Evolutionary conservation across 2,329 filamentous ascomycete species (phyloP).

Genomic region (Basipetospora chlamydospora): DNA sequence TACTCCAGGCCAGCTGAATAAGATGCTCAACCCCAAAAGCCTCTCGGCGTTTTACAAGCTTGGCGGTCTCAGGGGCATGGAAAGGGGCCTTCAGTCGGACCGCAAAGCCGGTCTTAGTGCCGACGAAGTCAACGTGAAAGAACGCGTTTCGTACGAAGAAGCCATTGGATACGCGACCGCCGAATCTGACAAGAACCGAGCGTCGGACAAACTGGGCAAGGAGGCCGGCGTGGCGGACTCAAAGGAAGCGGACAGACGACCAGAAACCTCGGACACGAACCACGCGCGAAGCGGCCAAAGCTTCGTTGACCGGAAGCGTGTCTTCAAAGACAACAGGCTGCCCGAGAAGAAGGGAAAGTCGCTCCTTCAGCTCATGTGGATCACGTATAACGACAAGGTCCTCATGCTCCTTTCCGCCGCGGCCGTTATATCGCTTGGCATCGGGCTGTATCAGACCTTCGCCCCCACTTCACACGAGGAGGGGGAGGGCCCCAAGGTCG

Average conservation of each 20-base stretch:
- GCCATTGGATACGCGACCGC: constrained; percentile 30
- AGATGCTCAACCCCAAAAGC: constrained; percentile 82
- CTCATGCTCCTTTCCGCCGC: constrained; percentile 57
- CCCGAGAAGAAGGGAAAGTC: constrained; percentile 63
- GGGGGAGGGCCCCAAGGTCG: constrained; percentile 38
- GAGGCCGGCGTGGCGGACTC: constrained; percentile 9
- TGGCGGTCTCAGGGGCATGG: constrained; percentile 63
- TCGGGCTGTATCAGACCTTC: constrained; percentile 64
- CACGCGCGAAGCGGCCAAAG: constrained; percentile 12
- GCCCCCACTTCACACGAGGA: constrained; percentile 35
- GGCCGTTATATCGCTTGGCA: constrained; percentile 56
- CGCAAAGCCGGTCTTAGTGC: constrained; percentile 58
- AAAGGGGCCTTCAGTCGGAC: constrained; percentile 63
- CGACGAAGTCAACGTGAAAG: constrained; percentile 56
- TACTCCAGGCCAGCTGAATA: constrained; percentile 67
- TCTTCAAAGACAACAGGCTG: constrained; percentile 58
- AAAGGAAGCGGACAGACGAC: constrained; percentile 8
- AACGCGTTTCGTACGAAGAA: constrained; percentile 57
- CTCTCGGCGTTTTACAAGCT: constrained; percentile 67
- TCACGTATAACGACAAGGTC: constrained; percentile 74
- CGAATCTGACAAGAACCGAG: constrained; percentile 8
- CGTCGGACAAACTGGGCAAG: constrained; percentile 6
- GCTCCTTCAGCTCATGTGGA: constrained; percentile 61
- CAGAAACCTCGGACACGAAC: background rate
- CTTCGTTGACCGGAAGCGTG: constrained; percentile 51